Base-by-base conservation (phyloP, 2,329 filamentous ascomycete species). In the Ophiostoma populinum region DNA sequence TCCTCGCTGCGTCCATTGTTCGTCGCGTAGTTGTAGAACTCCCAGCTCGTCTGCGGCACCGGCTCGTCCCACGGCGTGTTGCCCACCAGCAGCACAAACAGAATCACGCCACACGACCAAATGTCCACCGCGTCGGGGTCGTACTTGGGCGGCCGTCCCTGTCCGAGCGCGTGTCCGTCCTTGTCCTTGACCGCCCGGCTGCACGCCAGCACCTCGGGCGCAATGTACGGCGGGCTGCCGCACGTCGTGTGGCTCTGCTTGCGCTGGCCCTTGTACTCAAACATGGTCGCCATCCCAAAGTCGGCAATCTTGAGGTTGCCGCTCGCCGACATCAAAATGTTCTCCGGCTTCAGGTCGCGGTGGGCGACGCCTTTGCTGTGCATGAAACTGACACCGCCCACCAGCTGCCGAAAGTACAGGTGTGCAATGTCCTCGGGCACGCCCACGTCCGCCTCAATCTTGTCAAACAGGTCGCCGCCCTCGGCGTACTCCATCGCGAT, bases 1-100 rank as follows among this genome's bases (percentile, higher is more conserved):
- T 98, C 90, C 2, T 70, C 70, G 43, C 81, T 87, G 43, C 75
- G 73, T n/a, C 85, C 82, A 35, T 77, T 75, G 2, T 74, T 82
- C 39, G 72, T 70, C 26, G 80, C 63, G 51, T 92, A 98, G 54
- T 94, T 85, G 47, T 80, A 71, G 46, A 80, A 98, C 56, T 98
- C 90, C 62, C 81, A 92, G 52, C 83, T 94, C 11, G 36, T 37
- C 38, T 69, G 60, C 3, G 85, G 60, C 3, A 85, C 87, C 0
- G 90, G 90, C 51, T 90, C 81, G 49, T 95, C 90, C 90, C 90
- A 98, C 0, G 90, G 90, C 2, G 90, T 98, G 51, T 98, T 98
- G 8, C 90, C 90, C 1, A 92, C 85, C 4, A 98, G 62, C 4
- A 98, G 62, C 24, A 95, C 90, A 50, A 98, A 98, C 4, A 98